These are phyloP conservation scores for Alternaria conjuncta DNA, from an alignment of 2,329 filamentous ascomycete genomes.

Conservation along the genomic window DNA sequence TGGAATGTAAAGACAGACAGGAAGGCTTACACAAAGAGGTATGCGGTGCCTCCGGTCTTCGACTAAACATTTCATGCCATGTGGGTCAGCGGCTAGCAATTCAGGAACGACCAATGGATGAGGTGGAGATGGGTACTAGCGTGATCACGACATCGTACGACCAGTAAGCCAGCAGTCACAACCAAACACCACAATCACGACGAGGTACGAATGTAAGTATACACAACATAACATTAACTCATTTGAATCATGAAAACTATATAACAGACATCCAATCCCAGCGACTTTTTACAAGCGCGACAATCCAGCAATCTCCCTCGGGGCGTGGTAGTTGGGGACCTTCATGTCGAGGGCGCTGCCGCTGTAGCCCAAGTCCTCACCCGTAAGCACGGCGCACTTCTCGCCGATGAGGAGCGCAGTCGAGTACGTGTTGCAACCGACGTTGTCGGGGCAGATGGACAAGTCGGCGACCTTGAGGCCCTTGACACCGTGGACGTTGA, in stretches of 20 bases:
- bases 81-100: background rate
- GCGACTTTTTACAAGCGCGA: conserved; percentile 46
- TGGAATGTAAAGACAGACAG: background rate
- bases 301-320: conserved; percentile 53
- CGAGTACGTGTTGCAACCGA: conserved; percentile 66
- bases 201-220: background rate
- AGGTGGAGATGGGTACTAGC: background rate
- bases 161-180: background rate
- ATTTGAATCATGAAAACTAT: background rate
- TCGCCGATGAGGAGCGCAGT: conserved; percentile 78
- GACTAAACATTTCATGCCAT: conserved; percentile 1
- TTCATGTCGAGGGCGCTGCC: conserved; percentile 79
- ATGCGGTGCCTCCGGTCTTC: background rate
- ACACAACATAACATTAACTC: background rate
- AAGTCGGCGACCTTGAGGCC: conserved; percentile 79
- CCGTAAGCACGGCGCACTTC: conserved; percentile 73
- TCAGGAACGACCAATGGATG: background rate
- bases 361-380: conserved; percentile 76
- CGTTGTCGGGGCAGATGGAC: conserved; percentile 79
- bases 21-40: background rate
- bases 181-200: background rate
- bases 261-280: background rate
- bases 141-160: conserved; percentile 5
- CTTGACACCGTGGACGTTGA: conserved; percentile 79
- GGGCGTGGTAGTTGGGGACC: conserved; percentile 60